phyloP scores from a whole-genome alignment of 2,329 filamentous ascomycete genomes.

The Ceratocystis papillata region DNA sequence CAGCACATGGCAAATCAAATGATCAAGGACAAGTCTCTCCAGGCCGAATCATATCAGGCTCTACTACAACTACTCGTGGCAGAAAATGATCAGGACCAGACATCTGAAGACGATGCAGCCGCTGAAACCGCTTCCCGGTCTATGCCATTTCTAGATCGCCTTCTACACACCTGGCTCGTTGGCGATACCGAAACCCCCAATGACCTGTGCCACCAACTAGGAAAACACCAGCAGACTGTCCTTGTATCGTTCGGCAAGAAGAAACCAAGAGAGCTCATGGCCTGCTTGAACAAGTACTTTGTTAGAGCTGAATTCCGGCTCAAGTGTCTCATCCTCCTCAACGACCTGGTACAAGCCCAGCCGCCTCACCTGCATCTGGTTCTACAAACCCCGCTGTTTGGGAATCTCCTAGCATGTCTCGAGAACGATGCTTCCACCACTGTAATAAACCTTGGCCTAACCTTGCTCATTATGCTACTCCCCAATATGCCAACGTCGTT shows the following conservation, averaged over 20 bases:
- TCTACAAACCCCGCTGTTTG: constrained; percentile 59
- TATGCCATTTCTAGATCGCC: constrained; percentile 45
- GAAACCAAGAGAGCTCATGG: constrained; percentile 58
- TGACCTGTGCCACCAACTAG: constrained; percentile 32
- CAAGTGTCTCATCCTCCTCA: constrained; percentile 54
- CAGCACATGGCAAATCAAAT: constrained; percentile 35
- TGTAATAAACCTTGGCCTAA: constrained; percentile 63
- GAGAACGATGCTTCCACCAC: constrained; percentile 69
- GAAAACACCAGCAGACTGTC: constrained; percentile 42
- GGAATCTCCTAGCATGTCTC: constrained; percentile 60
- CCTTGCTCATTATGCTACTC: constrained; percentile 67
- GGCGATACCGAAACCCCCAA: constrained; percentile 31
- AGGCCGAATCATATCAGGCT: constrained; percentile 54
- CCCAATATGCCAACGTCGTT: constrained; percentile 69
- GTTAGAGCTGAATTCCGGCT: constrained; percentile 53
- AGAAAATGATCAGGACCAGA: constrained; percentile 46
- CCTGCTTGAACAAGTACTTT: constrained; percentile 54
- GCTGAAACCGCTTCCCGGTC: constrained; percentile 30
- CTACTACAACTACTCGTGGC: constrained; percentile 54
- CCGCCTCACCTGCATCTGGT: constrained; percentile 70
- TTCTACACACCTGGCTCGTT: constrained; percentile 49
- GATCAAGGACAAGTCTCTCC: constrained; percentile 50
- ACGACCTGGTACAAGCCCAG: constrained; percentile 61
- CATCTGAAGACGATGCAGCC: constrained; percentile 35
- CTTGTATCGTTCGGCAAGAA: constrained; percentile 54